Evolutionary conservation across 768 basidiomycete species (phyloP), one percentile per base, ranked within the genome.

Genomic region (Auriculariales sp.): DNA sequence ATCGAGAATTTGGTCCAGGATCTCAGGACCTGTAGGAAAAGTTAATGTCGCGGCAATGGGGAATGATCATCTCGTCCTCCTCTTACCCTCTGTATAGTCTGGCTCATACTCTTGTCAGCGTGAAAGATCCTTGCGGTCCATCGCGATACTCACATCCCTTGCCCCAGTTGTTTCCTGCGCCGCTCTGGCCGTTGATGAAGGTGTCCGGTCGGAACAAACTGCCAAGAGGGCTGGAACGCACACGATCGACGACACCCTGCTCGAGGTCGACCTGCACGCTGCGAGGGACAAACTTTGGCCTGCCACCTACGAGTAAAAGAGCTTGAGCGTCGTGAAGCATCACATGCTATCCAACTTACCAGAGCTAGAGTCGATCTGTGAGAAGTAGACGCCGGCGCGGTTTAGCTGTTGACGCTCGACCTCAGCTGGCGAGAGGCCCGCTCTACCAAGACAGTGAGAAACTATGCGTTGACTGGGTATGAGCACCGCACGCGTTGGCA

Each of bases 221-320:
- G 2, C 91, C 91, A 30, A 86, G 65, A 2, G 73, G 64, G 10
- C 89, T 85, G 25, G 12, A 15, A 66, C 80, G 48, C 53, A 86
- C 83, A 48, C 72, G 75, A 55, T 93, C 79, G 60, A 83, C 79
- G 9, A 95, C 93, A 10, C 87, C 87, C 6, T 79, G 69, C 63
- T 97, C 93, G 35, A 97, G 70, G 70, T 98, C 93, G 55, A 95
- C 68, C 61, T 91, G 90, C 3, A 95, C 75, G 52, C 85, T 86
- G 30, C 93, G 75, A 9, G 93, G 93, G 5, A 98, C 87, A 56
- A 86, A 93, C 66, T 88, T 89, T n/a, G n/a, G n/a, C n/a, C n/a
- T n/a, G n/a, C n/a, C n/a, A n/a, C n/a, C n/a, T n/a, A n/a, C n/a
- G n/a, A n/a, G n/a, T n/a, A n/a, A n/a, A n/a, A n/a, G n/a, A n/a